phyloP scores from a whole-genome alignment of 1,139 yeast genomes.

The Geotrichum phurueaensis region DNA sequence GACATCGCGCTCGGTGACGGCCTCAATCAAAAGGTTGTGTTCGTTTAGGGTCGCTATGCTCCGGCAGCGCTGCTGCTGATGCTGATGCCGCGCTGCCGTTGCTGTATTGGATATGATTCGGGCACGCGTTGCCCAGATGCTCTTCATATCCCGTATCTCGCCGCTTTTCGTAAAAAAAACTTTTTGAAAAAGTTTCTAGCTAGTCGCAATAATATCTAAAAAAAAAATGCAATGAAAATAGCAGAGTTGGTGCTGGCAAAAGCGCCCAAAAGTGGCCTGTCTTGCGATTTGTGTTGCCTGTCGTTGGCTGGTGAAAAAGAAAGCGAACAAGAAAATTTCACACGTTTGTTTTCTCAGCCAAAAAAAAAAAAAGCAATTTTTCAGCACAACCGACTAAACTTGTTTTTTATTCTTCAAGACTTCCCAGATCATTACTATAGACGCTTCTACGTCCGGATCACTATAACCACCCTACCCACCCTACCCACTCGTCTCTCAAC shows the following conservation, averaged over 20 bases:
- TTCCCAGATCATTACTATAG: background rate
- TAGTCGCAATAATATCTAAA: background rate
- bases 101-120: background rate
- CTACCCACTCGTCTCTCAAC: background rate
- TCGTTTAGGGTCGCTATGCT: background rate
- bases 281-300: background rate
- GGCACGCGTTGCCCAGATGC: background rate
- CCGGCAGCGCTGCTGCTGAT: background rate
- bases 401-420: too few species aligned
- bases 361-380: background rate
- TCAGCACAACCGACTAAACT: too few species aligned
- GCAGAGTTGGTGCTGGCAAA: background rate
- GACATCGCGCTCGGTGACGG: constrained; percentile 18
- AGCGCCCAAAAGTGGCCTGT: background rate
- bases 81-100: background rate
- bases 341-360: background rate
- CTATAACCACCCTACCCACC: background rate
- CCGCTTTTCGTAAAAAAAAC: background rate
- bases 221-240: background rate
- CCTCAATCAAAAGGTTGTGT: background rate
- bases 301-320: background rate
- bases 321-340: background rate
- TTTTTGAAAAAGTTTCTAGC: background rate
- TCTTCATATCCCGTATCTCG: background rate
- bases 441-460: background rate